Conservation (phyloP, 257 asterid genomes). For the Solanum chiquidenum region DNA sequence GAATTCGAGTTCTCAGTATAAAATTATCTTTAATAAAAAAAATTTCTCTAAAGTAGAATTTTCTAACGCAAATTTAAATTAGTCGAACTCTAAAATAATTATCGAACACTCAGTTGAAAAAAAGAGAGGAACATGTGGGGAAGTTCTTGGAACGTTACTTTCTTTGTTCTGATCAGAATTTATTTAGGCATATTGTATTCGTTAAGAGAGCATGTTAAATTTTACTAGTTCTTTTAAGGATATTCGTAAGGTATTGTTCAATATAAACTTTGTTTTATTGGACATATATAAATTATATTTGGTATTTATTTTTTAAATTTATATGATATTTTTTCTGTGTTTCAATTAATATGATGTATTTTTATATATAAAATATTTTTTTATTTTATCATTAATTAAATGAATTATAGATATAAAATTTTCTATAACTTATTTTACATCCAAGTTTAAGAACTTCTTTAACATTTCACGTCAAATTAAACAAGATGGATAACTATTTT, state of each 20-base stretch:
- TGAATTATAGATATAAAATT: too few species aligned
- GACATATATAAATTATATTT: background rate
- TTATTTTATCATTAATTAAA: too few species aligned
- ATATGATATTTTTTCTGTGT: background rate
- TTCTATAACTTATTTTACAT: too few species aligned
- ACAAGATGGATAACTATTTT: background rate
- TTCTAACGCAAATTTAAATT: background rate
- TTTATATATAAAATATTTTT: too few species aligned
- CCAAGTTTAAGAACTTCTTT: background rate
- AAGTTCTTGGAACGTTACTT: background rate
- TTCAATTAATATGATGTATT: too few species aligned
- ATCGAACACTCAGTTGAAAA: accelerated
- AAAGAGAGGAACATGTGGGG: background rate
- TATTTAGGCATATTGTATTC: background rate
- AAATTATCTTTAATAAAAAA: background rate
- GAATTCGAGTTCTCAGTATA: accelerated
- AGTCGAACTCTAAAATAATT: background rate
- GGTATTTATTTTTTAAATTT: background rate
- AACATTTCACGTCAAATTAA: background rate
- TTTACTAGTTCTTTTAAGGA: background rate
- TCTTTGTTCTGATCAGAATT: background rate
- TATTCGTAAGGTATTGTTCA: background rate
- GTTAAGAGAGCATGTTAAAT: background rate
- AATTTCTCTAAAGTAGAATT: too few species aligned
- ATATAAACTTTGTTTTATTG: background rate